Percentiles rank a stretch among this genome's conserved stretches.
phyloP scores from a whole-genome alignment of 2,329 filamentous ascomycete species.

The Cucurbitaria berberidis region DNA sequence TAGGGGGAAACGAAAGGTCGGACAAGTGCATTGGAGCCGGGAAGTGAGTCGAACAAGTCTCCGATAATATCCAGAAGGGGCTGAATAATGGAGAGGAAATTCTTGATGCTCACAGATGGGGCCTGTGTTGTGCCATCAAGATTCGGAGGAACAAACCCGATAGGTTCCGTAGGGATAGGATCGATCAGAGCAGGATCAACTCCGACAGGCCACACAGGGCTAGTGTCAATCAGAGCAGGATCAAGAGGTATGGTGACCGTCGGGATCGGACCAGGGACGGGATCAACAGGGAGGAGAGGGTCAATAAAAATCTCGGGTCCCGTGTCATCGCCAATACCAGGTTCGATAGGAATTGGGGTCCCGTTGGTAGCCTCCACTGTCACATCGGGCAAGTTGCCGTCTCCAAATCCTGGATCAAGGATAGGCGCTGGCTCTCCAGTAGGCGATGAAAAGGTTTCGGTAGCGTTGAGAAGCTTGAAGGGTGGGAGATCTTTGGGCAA shows the following conservation, averaged over 20 bases:
- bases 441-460: neutral
- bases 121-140: neutral
- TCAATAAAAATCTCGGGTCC: constrained; percentile 1
- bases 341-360: constrained; percentile 4
- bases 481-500: constrained; percentile 14
- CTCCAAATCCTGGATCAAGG: neutral
- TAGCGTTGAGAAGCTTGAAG: constrained; percentile 7
- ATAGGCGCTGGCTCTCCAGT: neutral
- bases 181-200: neutral
- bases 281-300: neutral
- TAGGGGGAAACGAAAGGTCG: neutral
- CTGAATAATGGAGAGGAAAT: neutral
- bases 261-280: neutral
- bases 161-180: neutral
- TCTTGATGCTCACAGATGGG: neutral
- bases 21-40: neutral
- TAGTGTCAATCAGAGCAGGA: neutral
- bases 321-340: neutral
- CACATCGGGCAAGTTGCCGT: neutral
- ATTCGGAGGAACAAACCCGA: neutral
- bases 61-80: neutral
- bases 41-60: neutral
- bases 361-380: neutral
- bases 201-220: neutral
- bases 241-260: neutral